Base-by-base conservation (phyloP, 805 yeast species). In the Kuraishia piskuri region DNA sequence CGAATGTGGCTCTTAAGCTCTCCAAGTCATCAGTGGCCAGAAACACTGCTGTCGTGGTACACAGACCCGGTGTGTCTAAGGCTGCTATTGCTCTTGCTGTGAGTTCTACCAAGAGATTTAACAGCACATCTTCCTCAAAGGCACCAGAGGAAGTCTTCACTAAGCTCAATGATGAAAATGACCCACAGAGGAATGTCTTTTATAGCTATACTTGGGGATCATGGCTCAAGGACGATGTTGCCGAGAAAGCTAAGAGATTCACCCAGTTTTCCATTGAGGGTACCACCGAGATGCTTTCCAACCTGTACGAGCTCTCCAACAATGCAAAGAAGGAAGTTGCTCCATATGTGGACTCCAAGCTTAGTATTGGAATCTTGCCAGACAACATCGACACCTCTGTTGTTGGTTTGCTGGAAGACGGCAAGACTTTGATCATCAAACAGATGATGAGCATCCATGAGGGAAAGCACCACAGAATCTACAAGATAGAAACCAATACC, bases 151-250 rank as follows among this genome's bases (percentile, higher is more conserved):
- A 47, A 31, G 31, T 23, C n/a, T 73, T 65, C 63, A 86, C 91
- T 52, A 76, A 75, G 55, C 63, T 86, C 22, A 68, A 77, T 25
- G 86, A 85, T 60, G 79, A 80, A 53, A 69, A 74, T 45, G 91
- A 86, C 63, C 89, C 90, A 10, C 71, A 81, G 50, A 77, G 91
- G 68, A 79, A 78, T 53, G 75, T 81, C 47, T 88, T 94, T 63
- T 92, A 89, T 74, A 82, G 86, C 61, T 92, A 90, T 66, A 76
- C 94, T 2, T 92, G 98, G 96, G 99, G 99, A 50, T 79, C 96
- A 6, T 92, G 98, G 98, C 72, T 91, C 61, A 80, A 77, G 57
- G 81, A 92, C 64, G 96, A 94, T 65, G 77, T 75, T 53, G 69
- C 68, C 31, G 91, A 94, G 66, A 86, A 88, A 63, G 81, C 76